Evolutionary conservation across 768 basidiomycete genomes (phyloP), one percentile per base, ranked within the genome.

Genomic region (Brasilioporus rufonigricans): DNA sequence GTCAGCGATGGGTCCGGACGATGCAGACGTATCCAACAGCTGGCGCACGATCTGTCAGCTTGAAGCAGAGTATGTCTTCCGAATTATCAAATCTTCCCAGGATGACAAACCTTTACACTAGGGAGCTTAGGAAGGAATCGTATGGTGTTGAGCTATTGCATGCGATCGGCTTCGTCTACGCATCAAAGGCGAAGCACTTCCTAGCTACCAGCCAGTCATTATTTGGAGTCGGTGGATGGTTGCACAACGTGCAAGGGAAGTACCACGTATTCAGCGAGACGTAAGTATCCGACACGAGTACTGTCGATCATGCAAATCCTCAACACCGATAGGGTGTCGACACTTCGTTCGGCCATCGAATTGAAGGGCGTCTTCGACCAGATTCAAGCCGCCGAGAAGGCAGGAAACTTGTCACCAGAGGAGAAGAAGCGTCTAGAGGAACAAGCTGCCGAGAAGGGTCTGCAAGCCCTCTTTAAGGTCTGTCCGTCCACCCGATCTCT

Each of bases 191-290:
- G 7, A 93, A 90, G 65, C 91, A 93, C 35, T 85, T 85, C 64
- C 78, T 91, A 0, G 93, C 92, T 0, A 84, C 89, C 18, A 76
- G 82, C 72, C 59, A 83, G 77, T 77, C 84, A 0, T 74, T 82
- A 12, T 76, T 93, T 46, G 93, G 93, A 26, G 86, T 96, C 16
- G 93, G 93, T 13, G 93, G 93, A 8, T 96, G 93, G 93, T 68
- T 95, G 54, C 93, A 95, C 69, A 91, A 91, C 52, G 90, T 93
- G 3, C 90, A 92, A 68, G 90, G 89, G 13, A 93, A 92, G 73
- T 94, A 93, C 47, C 92, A 95, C 65, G 88, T 94, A 18, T 90
- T 96, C 71, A 93, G 91, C 67, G 92, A 94, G 75, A 93, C 91
- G 89, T 91, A 59, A 61, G 89, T 77, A 35, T 54, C n/a, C 26